Base-by-base conservation (phyloP, 345 rosid genomes). In the Microcos paniculata region DNA sequence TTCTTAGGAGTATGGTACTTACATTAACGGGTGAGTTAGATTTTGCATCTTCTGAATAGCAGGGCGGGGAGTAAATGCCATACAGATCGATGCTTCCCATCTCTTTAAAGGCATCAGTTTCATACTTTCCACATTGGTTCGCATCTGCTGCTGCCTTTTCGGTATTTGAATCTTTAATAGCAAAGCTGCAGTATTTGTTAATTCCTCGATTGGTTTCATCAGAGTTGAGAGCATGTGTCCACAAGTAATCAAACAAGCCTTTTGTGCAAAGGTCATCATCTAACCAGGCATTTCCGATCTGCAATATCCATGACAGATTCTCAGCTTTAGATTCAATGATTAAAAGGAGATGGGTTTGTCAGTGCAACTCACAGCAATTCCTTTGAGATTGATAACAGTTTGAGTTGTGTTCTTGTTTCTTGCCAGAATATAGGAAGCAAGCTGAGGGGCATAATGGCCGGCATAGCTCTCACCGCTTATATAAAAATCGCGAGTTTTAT, bases 221-320 rank as follows among this genome's bases (percentile, higher is more conserved):
- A 0, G 88, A 84, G 62, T 73, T 87, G 49, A 89, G 71, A 35
- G 89, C 88, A 66, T 85, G 92, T 3, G 83, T 78, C 92, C 92
- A 84, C 53, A 49, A 71, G 38, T 77, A 89, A n/a, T 89, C 84
- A 46, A 49, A 80, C 2, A 43, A 46, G 19, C 92, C 90, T 70
- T 55, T 78, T 13, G 0, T 8, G 18, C 68, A 35, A 3, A 72
- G 68, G 11, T 0, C n/a, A 4, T 71, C 78, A 55, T 89, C 89
- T 31, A 87, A 59, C 79, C 69, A 86, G 13, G 87, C 88, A 76
- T 88, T 88, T 12, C 88, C 90, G n/a, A 85, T 83, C 90, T 89
- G 85, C 72, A 31, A 18, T 8, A 4, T 48, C 48, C 59, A 70
- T 21, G 4, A 16, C 31, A 48, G n/a, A 24, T 31, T 15, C 53